Evolutionary conservation across 2,329 filamentous ascomycete genomes (phyloP).

Genomic region (Neodidymelliopsis sp.): DNA sequence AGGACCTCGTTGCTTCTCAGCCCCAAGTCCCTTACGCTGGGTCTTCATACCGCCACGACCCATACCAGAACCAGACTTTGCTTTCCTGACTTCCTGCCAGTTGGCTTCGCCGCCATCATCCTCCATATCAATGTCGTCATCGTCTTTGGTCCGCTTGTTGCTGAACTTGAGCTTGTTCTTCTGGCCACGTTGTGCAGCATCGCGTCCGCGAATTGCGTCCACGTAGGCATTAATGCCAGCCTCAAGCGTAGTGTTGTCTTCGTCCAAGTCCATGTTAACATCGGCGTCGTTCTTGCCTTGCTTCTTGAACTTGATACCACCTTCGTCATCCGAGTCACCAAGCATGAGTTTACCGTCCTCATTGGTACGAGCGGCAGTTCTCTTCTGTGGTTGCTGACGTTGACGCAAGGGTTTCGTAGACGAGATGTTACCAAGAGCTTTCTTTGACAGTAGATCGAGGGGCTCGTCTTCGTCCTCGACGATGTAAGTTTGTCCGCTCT

Average conservation of each 20-base stretch:
- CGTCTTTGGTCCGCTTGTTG: constrained; percentile 55
- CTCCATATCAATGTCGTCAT: constrained; percentile 58
- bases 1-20: constrained; percentile 43
- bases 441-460: constrained; percentile 88
- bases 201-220: constrained; percentile 65
- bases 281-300: constrained; percentile 51
- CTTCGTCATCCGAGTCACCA: constrained; percentile 61
- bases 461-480: constrained; percentile 94
- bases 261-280: constrained; percentile 67
- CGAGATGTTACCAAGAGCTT: constrained; percentile 90
- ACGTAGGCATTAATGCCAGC: constrained; percentile 68
- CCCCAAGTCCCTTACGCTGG: constrained; percentile 48
- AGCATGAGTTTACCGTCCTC: constrained; percentile 83
- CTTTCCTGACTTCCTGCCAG: constrained; percentile 45
- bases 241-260: constrained; percentile 53
- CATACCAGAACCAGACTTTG: constrained; percentile 44
- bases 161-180: constrained; percentile 68
- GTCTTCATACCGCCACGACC: constrained; percentile 35
- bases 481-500: constrained; percentile 76
- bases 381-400: constrained; percentile 58
- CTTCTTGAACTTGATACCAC: constrained; percentile 27
- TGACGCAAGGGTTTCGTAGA: constrained; percentile 80
- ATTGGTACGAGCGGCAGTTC: constrained; percentile 60
- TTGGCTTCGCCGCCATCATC: constrained; percentile 48
- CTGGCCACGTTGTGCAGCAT: constrained; percentile 65